phyloP scores from a whole-genome alignment of 495 filamentous ascomycete species.

The Aspergillus avenaceus region DNA sequence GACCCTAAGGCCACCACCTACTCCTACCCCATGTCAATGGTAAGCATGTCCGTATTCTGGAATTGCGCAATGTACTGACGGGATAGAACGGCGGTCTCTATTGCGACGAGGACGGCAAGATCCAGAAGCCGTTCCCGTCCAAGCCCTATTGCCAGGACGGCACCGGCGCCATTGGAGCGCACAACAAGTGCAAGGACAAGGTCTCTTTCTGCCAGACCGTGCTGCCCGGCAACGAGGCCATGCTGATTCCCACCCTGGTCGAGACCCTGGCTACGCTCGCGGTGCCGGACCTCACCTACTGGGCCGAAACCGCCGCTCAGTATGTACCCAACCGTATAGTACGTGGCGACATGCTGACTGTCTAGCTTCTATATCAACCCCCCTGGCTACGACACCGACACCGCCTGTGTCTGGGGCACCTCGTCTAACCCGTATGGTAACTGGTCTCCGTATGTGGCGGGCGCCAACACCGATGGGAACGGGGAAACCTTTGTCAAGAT shows the following conservation, averaged over 20 bases:
- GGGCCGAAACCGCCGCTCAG: slow-evolving; percentile 72
- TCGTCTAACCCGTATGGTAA: slow-evolving; percentile 64
- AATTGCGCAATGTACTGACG: not conserved
- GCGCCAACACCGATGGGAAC: slow-evolving; percentile 62
- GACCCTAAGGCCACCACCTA: slow-evolving; percentile 65
- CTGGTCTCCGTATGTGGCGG: slow-evolving; percentile 77
- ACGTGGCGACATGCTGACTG: slow-evolving; percentile 7
- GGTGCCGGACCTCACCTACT: slow-evolving; percentile 68
- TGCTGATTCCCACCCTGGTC: slow-evolving; percentile 77
- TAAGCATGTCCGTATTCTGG: slow-evolving; percentile 37
- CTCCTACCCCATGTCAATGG: slow-evolving; percentile 68
- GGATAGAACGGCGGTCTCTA: slow-evolving; percentile 70
- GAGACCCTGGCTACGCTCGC: slow-evolving; percentile 52
- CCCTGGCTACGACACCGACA: slow-evolving; percentile 55
- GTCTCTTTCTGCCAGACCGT: slow-evolving; percentile 83
- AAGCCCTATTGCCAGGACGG: slow-evolving; percentile 70
- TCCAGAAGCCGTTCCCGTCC: slow-evolving; percentile 67
- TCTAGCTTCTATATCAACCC: slow-evolving; percentile 73
- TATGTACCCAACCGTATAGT: slow-evolving; percentile 30
- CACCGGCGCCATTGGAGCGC: slow-evolving; percentile 56
- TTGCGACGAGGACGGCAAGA: slow-evolving; percentile 62
- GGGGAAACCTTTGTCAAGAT: slow-evolving; percentile 74
- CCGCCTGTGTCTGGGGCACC: slow-evolving; percentile 71
- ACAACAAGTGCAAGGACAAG: slow-evolving; percentile 57
- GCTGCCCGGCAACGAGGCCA: slow-evolving; percentile 80